These are phyloP conservation scores for Curvularia eragrostidis DNA, from an alignment of 2,329 filamentous ascomycete species.

Conservation along the genomic window DNA sequence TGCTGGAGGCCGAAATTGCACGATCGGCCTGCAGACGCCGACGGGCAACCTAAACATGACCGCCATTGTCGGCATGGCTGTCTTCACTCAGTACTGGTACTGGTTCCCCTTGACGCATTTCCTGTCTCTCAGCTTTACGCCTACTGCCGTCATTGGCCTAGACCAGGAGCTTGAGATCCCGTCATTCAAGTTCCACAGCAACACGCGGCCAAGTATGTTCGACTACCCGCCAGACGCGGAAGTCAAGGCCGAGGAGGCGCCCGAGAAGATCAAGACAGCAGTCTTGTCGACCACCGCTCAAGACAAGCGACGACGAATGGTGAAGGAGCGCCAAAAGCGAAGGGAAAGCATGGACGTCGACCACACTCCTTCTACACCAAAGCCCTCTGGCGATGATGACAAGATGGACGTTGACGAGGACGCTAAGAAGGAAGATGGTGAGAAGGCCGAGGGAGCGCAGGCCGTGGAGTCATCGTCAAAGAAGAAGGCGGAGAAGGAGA, in stretches of 20 bases:
- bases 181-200: conserved; percentile 93
- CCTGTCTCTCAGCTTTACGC: conserved; percentile 93
- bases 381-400: conserved; percentile 68
- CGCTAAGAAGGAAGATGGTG: conserved; percentile 52
- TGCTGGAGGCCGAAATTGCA: conserved; percentile 96
- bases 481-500: conserved; percentile 95
- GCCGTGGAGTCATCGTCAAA: conserved; percentile 68
- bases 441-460: conserved; percentile 60
- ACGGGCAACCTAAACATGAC: conserved; percentile 99
- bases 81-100: conserved; percentile 99
- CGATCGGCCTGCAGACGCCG: conserved; percentile 95
- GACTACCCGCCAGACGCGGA: conserved; percentile 98
- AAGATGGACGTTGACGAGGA: conserved; percentile 80
- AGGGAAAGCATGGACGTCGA: conserved; percentile 97
- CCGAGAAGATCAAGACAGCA: conserved; percentile 91
- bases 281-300: conserved; percentile 96
- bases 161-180: conserved; percentile 94
- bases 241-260: conserved; percentile 91
- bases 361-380: conserved; percentile 75
- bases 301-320: conserved; percentile 91
- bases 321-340: conserved; percentile 88
- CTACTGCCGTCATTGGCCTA: conserved; percentile 92
- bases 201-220: conserved; percentile 91
- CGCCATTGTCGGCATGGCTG: conserved; percentile 95
- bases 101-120: conserved; percentile 99